Evolutionary conservation across 2,329 filamentous ascomycete species (phyloP).

Genomic region (Colletotrichum tropicale): DNA sequence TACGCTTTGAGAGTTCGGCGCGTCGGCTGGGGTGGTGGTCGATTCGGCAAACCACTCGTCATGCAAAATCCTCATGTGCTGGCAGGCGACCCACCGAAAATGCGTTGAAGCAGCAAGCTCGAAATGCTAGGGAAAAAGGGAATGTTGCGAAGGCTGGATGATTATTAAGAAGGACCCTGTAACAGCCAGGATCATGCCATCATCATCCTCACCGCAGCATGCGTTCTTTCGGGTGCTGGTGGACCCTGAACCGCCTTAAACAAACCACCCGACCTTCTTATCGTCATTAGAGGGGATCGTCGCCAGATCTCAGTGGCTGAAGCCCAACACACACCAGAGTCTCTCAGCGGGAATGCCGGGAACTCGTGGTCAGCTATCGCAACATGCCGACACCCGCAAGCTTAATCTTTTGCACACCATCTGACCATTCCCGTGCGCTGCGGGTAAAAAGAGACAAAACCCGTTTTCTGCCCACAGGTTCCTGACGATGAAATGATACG

Average conservation of each 20-base stretch:
- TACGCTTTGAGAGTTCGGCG: background rate
- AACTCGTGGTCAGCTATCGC: background rate
- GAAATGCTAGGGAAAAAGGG: background rate
- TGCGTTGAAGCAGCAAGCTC: background rate
- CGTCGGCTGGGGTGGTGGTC: background rate
- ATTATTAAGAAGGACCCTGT: background rate
- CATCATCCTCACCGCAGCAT: background rate
- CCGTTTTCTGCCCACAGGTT: background rate
- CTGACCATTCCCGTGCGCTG: background rate
- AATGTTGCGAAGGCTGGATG: background rate
- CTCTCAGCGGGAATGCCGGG: background rate
- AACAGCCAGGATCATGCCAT: conserved; percentile 8
- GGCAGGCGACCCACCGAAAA: background rate
- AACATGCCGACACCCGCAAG: background rate
- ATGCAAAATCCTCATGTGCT: background rate
- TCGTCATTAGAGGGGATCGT: background rate
- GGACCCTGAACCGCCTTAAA: background rate
- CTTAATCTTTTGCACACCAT: background rate
- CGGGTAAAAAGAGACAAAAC: background rate
- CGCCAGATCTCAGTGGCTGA: background rate
- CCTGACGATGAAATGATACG: background rate
- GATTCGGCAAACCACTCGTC: background rate
- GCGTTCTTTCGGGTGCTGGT: background rate
- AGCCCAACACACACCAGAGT: background rate
- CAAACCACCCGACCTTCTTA: background rate